phyloP scores from a whole-genome alignment of 257 asterid genomes.

The Ocimum tenuiflorum region DNA sequence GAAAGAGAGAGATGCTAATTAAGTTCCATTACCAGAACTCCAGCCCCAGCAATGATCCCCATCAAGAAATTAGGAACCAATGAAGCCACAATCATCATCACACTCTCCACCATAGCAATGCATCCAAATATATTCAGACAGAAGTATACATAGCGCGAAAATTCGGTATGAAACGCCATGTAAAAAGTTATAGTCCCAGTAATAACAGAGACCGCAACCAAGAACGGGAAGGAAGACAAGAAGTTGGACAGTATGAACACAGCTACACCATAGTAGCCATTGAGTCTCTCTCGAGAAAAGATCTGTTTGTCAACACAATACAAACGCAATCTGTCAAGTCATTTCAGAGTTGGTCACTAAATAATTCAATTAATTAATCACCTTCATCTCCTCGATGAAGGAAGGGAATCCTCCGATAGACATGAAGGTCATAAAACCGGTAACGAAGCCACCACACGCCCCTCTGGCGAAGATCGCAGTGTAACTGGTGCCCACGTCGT shows the following conservation, averaged over 20 bases:
- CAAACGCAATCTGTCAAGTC: no score
- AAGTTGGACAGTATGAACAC: slow-evolving; percentile 74
- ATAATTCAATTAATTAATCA: slow-evolving; percentile 5
- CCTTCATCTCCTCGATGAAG: slow-evolving; percentile 97
- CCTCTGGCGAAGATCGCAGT: slow-evolving; percentile 86
- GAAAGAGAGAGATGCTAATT: not conserved
- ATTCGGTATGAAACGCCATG: slow-evolving; percentile 66
- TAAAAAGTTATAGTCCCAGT: slow-evolving; percentile 64
- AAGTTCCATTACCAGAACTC: slow-evolving; percentile 67
- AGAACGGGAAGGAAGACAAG: slow-evolving; percentile 79
- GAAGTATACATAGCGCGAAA: slow-evolving; percentile 56
- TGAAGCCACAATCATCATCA: slow-evolving; percentile 97
- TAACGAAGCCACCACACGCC: slow-evolving; percentile 91
- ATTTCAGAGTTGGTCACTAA: not conserved
- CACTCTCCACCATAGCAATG: slow-evolving; percentile 93
- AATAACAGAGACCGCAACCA: slow-evolving; percentile 55
- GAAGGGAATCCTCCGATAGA: slow-evolving; percentile 99
- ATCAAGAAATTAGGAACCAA: slow-evolving; percentile 90
- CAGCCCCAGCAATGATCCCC: slow-evolving; percentile 98
- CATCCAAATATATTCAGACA: slow-evolving; percentile 75
- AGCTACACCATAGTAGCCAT: slow-evolving; percentile 84
- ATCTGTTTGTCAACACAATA: slow-evolving; percentile 36
- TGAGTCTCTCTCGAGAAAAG: slow-evolving; percentile 65
- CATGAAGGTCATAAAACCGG: slow-evolving; percentile 97
- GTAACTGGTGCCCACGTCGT: slow-evolving; percentile 77